A percentile compares a stretch with the other conserved stretches of the same genome.
Evolutionary conservation across 2,329 filamentous ascomycete genomes (phyloP).

Genomic region (Paramyrothecium sp.): DNA sequence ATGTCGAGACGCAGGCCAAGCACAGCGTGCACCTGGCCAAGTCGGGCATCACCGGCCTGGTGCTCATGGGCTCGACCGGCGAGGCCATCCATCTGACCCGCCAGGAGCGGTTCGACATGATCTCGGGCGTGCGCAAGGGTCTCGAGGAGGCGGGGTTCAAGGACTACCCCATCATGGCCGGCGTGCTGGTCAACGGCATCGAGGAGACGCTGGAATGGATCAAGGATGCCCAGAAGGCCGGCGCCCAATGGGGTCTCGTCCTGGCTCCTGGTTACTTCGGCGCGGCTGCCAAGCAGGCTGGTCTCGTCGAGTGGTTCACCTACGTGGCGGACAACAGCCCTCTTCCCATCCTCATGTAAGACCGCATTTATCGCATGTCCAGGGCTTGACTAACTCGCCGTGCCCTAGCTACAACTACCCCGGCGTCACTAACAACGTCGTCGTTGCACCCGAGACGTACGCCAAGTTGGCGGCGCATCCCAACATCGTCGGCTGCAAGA

Average conservation of each 20-base stretch:
- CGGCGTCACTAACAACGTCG: slow-evolving; percentile 63
- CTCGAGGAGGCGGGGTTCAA: slow-evolving; percentile 54
- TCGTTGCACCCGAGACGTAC: slow-evolving; percentile 58
- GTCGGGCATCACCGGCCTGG: slow-evolving; percentile 58
- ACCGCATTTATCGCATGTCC: neutral
- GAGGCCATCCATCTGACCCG: slow-evolving; percentile 61
- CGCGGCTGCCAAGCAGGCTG: slow-evolving; percentile 53
- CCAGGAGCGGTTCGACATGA: slow-evolving; percentile 52
- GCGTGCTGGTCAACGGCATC: slow-evolving; percentile 55
- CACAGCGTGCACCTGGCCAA: slow-evolving; percentile 60
- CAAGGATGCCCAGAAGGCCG: slow-evolving; percentile 3
- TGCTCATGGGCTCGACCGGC: slow-evolving; percentile 62
- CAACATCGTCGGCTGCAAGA: slow-evolving; percentile 68
- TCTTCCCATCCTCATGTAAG: slow-evolving; percentile 59
- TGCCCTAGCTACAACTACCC: slow-evolving; percentile 52
- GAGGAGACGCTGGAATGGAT: slow-evolving; percentile 22
- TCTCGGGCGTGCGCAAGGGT: slow-evolving; percentile 51
- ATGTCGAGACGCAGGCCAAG: slow-evolving; percentile 33
- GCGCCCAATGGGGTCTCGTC: slow-evolving; percentile 44
- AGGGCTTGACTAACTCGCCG: slow-evolving; percentile 13
- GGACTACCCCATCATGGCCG: slow-evolving; percentile 53
- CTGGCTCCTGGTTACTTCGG: slow-evolving; percentile 67
- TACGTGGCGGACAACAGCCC: slow-evolving; percentile 59
- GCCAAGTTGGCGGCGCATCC: slow-evolving; percentile 55
- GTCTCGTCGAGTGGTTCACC: slow-evolving; percentile 59